These are phyloP conservation scores for Cardamine resedifolia DNA, from an alignment of 345 rosid species.

Conservation along the genomic window DNA sequence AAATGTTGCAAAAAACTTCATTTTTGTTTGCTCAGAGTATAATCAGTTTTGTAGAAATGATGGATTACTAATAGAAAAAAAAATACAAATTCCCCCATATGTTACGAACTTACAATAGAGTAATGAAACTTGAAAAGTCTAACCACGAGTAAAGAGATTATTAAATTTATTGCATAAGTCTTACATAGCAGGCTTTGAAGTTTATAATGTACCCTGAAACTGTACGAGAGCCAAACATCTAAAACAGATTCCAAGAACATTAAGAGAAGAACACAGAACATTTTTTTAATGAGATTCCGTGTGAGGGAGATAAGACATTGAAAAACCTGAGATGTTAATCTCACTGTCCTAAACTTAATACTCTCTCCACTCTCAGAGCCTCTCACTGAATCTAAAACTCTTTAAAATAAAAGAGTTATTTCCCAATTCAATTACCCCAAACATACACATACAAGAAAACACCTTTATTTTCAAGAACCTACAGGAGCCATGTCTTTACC, in stretches of 20 bases:
- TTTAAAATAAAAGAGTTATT: conserved; percentile 26
- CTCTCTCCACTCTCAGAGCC: conserved; percentile 21
- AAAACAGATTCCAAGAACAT: conserved; percentile 16
- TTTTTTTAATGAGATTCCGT: conserved; percentile 14
- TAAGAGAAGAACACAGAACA: conserved; percentile 18
- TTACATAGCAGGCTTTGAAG: conserved; percentile 19
- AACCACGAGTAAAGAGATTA: not conserved
- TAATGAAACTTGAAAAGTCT: too few relatives aligned
- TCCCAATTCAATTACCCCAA: conserved; percentile 27
- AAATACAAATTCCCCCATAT: too few relatives aligned
- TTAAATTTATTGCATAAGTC: not conserved
- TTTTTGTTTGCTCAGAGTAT: too few relatives aligned
- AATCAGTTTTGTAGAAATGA: too few relatives aligned
- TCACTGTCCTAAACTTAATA: conserved; percentile 28
- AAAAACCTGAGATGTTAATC: conserved; percentile 24
- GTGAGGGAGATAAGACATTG: conserved; percentile 8
- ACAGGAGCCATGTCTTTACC: conserved; percentile 83
- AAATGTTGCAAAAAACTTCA: too few relatives aligned
- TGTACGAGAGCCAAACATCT: conserved; percentile 28
- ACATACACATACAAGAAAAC: conserved; percentile 32
- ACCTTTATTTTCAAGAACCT: conserved; percentile 53
- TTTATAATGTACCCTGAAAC: conserved; percentile 11
- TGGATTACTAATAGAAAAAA: too few relatives aligned
- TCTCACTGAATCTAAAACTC: conserved; percentile 31
- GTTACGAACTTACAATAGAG: too few relatives aligned